These are phyloP conservation scores for Musa balbisiana DNA, from an alignment of 202 grass and related monocot species.

Conservation along the genomic window DNA sequence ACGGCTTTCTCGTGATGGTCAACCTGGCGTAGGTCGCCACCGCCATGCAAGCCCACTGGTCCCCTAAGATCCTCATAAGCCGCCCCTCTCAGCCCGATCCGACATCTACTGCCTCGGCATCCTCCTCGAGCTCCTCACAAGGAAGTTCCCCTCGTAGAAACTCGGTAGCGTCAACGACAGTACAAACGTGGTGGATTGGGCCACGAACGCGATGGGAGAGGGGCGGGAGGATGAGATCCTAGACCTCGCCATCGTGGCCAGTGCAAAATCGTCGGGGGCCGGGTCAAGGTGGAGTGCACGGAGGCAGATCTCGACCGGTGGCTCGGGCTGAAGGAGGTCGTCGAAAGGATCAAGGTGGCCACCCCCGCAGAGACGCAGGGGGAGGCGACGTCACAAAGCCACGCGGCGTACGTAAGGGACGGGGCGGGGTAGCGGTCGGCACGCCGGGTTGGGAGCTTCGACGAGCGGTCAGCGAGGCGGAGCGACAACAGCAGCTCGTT, in stretches of 20 bases:
- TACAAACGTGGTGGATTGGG: slow-evolving; percentile 76
- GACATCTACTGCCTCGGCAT: slow-evolving; percentile 88
- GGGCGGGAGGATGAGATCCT: slow-evolving; percentile 53
- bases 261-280: slow-evolving; percentile 38
- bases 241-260: slow-evolving; percentile 46
- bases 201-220: slow-evolving; percentile 43
- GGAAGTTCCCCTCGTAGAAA: slow-evolving; percentile 75
- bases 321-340: slow-evolving; percentile 40
- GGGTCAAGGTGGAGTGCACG: slow-evolving; percentile 44
- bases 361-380: background rate
- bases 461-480: slow-evolving; percentile 25
- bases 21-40: slow-evolving; percentile 17
- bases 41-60: slow-evolving; percentile 35
- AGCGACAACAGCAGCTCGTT: slow-evolving; percentile 25
- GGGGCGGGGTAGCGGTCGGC: slow-evolving; percentile 17
- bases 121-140: slow-evolving; percentile 77
- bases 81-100: slow-evolving; percentile 36
- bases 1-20: slow-evolving; percentile 48
- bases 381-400: slow-evolving; percentile 6
- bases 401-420: slow-evolving; percentile 43
- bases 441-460: slow-evolving; percentile 20
- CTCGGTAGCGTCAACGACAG: slow-evolving; percentile 56
- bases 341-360: slow-evolving; percentile 43
- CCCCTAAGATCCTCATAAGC: slow-evolving; percentile 35
- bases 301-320: slow-evolving; percentile 42